Evolutionary conservation across 495 filamentous ascomycete species (phyloP).

Genomic region (Annulohypoxylon stygium): DNA sequence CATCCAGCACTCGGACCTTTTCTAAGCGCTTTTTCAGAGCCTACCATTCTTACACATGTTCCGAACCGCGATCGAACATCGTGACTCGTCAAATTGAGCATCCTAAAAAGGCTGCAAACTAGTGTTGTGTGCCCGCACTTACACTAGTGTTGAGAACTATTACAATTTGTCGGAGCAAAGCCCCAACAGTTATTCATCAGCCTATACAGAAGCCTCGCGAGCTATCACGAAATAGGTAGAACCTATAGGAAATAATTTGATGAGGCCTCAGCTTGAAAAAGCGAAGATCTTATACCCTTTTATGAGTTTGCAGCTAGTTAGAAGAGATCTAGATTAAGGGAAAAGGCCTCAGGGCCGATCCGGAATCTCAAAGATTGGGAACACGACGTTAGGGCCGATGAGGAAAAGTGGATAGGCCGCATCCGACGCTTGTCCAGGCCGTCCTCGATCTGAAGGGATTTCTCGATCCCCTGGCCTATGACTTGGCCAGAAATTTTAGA

Average conservation of each 20-base stretch:
- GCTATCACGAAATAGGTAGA: neutral
- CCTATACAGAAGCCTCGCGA: neutral
- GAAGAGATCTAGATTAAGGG: constrained; percentile 30
- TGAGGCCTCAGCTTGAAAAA: constrained; percentile 13
- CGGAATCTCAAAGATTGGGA: constrained; percentile 29
- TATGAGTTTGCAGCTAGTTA: constrained; percentile 22
- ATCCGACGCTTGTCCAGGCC: constrained; percentile 12
- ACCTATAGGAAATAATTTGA: constrained; percentile 13
- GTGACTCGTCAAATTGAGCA: constrained; percentile 27
- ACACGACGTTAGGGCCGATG: constrained; percentile 20
- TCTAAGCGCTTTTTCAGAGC: constrained; percentile 14
- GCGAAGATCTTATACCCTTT: constrained; percentile 30
- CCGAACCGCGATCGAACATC: constrained; percentile 29
- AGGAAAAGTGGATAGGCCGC: constrained; percentile 18
- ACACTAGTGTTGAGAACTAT: constrained; percentile 15
- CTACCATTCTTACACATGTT: constrained; percentile 38
- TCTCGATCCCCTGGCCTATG: constrained; percentile 25
- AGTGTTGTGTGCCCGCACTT: constrained; percentile 4
- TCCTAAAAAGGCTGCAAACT: constrained; percentile 20
- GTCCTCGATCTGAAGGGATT: constrained; percentile 20
- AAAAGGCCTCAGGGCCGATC: constrained; percentile 15
- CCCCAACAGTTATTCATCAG: constrained; percentile 4
- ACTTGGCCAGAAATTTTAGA: constrained; percentile 35
- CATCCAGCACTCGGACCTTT: constrained; percentile 35
- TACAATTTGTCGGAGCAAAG: constrained; percentile 8